phyloP scores from a whole-genome alignment of 495 filamentous ascomycete genomes.

The Xylaria curta region DNA sequence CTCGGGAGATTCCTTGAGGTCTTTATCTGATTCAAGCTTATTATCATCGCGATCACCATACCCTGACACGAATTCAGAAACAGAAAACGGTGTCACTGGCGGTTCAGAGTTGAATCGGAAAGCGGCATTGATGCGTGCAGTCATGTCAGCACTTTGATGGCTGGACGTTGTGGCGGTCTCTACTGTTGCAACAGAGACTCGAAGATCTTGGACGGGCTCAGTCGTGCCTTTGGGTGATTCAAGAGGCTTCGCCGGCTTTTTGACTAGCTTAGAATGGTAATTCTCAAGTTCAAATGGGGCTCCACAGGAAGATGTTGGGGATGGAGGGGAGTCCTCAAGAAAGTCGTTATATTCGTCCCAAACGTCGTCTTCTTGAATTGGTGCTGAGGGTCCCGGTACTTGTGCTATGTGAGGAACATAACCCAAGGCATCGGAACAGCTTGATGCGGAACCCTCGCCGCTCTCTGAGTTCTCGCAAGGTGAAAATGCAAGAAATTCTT shows the following conservation, averaged over 20 bases:
- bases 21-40: conserved; percentile 35
- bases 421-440: conserved; percentile 58
- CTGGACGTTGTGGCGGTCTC: conserved; percentile 44
- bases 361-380: conserved; percentile 80
- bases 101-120: conserved; percentile 44
- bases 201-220: conserved; percentile 38
- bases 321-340: conserved; percentile 70
- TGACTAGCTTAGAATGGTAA: conserved; percentile 40
- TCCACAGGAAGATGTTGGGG: conserved; percentile 56
- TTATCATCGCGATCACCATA: conserved; percentile 56
- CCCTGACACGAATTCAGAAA: conserved; percentile 59
- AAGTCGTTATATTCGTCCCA: conserved; percentile 96
- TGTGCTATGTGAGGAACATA: conserved; percentile 63
- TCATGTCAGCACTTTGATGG: conserved; percentile 55
- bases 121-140: conserved; percentile 50
- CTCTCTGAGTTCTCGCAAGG: conserved; percentile 72
- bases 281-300: conserved; percentile 54
- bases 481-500: conserved; percentile 75
- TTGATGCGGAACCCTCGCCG: conserved; percentile 63
- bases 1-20: conserved; percentile 37
- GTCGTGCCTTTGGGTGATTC: conserved; percentile 50
- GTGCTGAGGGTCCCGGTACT: conserved; percentile 62
- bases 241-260: conserved; percentile 40
- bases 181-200: conserved; percentile 41
- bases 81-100: conserved; percentile 57